Percentiles rank a stretch among this genome's conserved stretches.
phyloP scores from a whole-genome alignment of 2,329 filamentous ascomycete genomes.

The Aspergillus costaricaensis region DNA sequence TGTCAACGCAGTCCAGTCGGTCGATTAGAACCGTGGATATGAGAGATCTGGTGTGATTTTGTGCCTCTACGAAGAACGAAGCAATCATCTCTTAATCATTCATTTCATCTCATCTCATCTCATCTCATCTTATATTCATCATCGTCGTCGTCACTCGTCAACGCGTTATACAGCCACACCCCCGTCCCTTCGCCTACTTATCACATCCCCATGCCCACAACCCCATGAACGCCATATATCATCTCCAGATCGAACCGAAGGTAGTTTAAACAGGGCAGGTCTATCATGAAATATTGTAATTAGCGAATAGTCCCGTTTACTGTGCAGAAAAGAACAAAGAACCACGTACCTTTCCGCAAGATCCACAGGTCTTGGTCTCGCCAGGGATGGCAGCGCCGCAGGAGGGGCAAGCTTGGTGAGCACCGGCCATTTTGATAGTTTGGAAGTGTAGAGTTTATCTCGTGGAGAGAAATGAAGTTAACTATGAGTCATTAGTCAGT shows the following conservation, averaged over 20 bases:
- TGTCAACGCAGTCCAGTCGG: background rate
- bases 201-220: background rate
- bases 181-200: no score
- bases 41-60: constrained; percentile 15
- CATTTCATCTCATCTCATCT: background rate
- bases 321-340: background rate
- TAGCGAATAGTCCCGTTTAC: background rate
- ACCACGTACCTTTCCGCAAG: constrained; percentile 30
- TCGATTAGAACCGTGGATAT: constrained; percentile 7
- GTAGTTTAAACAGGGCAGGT: constrained; percentile 24
- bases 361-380: constrained; percentile 31
- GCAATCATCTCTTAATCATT: background rate
- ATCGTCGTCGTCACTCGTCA: background rate
- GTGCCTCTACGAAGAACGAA: background rate
- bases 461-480: no score
- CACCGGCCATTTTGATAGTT: constrained; percentile 21
- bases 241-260: background rate
- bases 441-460: background rate
- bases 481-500: background rate
- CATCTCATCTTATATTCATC: background rate
- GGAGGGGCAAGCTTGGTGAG: constrained; percentile 28
- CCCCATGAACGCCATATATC: background rate
- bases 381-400: constrained; percentile 29
- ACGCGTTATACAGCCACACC: background rate
- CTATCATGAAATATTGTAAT: constrained; percentile 11